These are phyloP conservation scores for Mortierella sp. DNA, from an alignment of 371 early-diverging fungal species.

Conservation along the genomic window DNA sequence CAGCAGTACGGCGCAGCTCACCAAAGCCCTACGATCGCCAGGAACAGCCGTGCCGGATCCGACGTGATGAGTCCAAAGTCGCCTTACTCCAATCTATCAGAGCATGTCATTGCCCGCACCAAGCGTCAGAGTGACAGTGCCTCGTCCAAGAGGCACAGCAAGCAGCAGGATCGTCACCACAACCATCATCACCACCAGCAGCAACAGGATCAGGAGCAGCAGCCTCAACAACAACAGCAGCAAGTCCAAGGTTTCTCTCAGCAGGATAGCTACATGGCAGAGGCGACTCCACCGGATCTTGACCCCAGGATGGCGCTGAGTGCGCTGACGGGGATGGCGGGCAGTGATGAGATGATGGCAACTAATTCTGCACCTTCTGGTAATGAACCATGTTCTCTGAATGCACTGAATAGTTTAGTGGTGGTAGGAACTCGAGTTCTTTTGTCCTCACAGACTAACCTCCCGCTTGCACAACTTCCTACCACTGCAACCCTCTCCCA, in stretches of 20 bases:
- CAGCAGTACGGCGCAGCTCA: background rate
- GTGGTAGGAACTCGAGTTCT: background rate
- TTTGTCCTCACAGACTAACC: constrained; percentile 14
- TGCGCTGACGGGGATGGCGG: constrained; percentile 15
- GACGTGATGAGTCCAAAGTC: constrained; percentile 13
- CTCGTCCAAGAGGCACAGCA: constrained; percentile 17
- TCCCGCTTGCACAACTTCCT: background rate
- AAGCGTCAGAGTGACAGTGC: constrained; percentile 20
- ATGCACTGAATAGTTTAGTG: background rate
- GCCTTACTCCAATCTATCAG: background rate
- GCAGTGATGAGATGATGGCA: constrained; percentile 29
- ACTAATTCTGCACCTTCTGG: constrained; percentile 40
- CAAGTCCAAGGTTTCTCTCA: constrained; percentile 17
- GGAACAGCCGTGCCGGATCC: background rate
- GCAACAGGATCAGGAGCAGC: constrained; percentile 14
- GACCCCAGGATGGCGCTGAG: background rate
- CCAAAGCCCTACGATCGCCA: background rate
- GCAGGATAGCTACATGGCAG: constrained; percentile 26
- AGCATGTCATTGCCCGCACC: constrained; percentile 9
- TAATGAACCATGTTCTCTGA: constrained; percentile 16
- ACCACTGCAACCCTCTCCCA: background rate
- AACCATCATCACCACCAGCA: constrained; percentile 22
- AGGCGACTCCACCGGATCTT: constrained; percentile 22
- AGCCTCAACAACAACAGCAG: constrained; percentile 30
- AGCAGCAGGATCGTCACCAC: constrained; percentile 28